A percentile compares a stretch with the other conserved stretches of the same genome.
These are phyloP conservation scores for Puccinellia tenuiflora DNA, from an alignment of 176 grass and related monocot species.

Conservation along the genomic window DNA sequence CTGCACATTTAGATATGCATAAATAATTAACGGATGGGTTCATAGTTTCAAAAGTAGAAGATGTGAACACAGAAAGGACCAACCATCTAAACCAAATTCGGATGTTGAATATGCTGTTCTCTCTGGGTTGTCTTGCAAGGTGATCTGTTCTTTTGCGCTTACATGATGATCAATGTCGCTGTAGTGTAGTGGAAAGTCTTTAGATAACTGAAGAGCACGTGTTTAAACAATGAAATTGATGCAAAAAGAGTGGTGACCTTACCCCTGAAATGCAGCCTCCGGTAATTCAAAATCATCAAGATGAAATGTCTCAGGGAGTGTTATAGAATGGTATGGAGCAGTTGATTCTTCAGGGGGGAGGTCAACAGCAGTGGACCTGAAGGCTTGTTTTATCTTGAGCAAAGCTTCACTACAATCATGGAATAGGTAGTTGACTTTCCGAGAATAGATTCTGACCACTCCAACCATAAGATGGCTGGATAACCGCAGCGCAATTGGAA, in stretches of 20 bases:
- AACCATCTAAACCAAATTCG: conserved; percentile 97
- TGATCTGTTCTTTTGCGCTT: conserved; percentile 98
- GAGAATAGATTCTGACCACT: conserved; percentile 98
- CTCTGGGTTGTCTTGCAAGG: conserved; percentile 93
- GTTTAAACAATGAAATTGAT: conserved; percentile 15
- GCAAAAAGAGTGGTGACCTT: conserved; percentile 5
- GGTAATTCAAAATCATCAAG: conserved; percentile 99
- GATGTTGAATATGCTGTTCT: conserved; percentile 70
- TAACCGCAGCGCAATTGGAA: conserved; percentile 93
- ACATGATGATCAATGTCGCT: conserved; percentile 93
- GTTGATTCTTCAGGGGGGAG: conserved; percentile 97
- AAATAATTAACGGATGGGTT: conserved; percentile 21
- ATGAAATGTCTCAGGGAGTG: conserved; percentile 98
- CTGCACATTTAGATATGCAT: conserved; percentile 41
- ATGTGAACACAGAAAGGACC: conserved; percentile 34
- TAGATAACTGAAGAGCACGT: neutral
- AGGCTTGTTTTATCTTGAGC: conserved; percentile 99
- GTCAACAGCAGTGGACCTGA: conserved; percentile 90
- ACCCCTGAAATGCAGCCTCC: conserved; percentile 88
- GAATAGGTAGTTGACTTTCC: conserved; percentile 99
- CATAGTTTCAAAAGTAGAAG: conserved; percentile 6
- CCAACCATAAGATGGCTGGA: conserved; percentile 98
- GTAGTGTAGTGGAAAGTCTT: conserved; percentile 19
- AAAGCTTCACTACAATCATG: conserved; percentile 98
- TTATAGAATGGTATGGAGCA: conserved; percentile 99